These are phyloP conservation scores for Solanum habrochaites DNA, from an alignment of 257 asterid species.

Conservation along the genomic window DNA sequence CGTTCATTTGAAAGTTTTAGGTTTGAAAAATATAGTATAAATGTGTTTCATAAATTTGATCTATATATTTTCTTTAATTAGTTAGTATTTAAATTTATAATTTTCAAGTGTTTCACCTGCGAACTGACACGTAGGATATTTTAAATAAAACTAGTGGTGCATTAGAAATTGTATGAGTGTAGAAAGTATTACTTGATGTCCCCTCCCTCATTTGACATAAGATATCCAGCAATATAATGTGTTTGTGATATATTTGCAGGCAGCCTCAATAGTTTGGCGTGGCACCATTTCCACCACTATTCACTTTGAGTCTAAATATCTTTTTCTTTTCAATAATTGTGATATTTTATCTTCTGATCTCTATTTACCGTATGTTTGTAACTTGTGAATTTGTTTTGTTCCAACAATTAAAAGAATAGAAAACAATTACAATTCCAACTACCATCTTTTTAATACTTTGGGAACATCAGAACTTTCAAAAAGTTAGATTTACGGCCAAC, in stretches of 20 bases:
- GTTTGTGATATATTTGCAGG: background rate
- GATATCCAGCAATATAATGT: background rate
- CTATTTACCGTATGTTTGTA: background rate
- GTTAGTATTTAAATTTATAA: too few relatives aligned
- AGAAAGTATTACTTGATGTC: background rate
- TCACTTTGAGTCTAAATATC: background rate
- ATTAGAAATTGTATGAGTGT: background rate
- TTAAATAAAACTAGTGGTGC: background rate
- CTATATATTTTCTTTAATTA: too few relatives aligned
- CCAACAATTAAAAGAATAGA: too few relatives aligned
- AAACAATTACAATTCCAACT: background rate
- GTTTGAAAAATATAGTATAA: background rate
- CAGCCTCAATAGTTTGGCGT: constrained; percentile 3
- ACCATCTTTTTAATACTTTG: background rate
- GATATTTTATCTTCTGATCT: background rate
- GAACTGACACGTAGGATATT: background rate
- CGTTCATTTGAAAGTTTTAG: background rate
- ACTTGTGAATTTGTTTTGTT: background rate
- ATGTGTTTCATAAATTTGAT: too few relatives aligned
- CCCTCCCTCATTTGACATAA: background rate
- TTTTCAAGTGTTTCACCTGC: background rate
- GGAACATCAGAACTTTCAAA: background rate
- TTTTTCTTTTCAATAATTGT: too few relatives aligned
- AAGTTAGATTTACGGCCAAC: background rate
- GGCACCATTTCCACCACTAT: background rate